Evolutionary conservation across 2,329 filamentous ascomycete genomes (phyloP).

Genomic region (Parastagonospora avenae): DNA sequence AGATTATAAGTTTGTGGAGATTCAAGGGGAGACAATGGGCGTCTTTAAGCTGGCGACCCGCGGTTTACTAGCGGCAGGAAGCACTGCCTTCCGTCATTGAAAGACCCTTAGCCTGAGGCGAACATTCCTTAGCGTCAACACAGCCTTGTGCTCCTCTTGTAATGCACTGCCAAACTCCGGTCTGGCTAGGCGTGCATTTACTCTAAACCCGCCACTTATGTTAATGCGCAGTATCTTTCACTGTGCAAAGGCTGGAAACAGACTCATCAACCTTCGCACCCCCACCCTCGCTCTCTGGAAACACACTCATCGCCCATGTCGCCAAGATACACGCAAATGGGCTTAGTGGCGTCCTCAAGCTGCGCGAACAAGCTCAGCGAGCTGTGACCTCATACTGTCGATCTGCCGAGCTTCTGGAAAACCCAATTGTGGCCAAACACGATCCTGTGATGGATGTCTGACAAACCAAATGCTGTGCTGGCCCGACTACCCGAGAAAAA

Average conservation of each 20-base stretch:
- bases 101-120: constrained; percentile 2
- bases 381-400: constrained; percentile 12
- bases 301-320: too few relatives aligned
- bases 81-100: constrained; percentile 22
- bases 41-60: constrained; percentile 1
- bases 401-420: constrained; percentile 5
- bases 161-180: neutral
- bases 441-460: constrained; percentile 1
- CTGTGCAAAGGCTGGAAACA: too few relatives aligned
- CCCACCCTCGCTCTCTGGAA: too few relatives aligned
- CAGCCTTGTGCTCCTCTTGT: constrained; percentile 1
- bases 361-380: neutral
- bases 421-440: constrained; percentile 8
- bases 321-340: too few relatives aligned
- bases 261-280: too few relatives aligned
- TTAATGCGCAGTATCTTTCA: too few relatives aligned
- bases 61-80: neutral
- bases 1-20: neutral
- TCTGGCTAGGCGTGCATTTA: neutral
- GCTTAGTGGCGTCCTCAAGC: too few relatives aligned
- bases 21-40: neutral
- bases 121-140: neutral
- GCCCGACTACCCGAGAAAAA: constrained; percentile 14
- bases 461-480: constrained; percentile 2
- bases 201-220: too few relatives aligned